Evolutionary conservation across 768 basidiomycete genomes (phyloP), one percentile per base, ranked within the genome.

Genomic region (Boletus sensibilis): DNA sequence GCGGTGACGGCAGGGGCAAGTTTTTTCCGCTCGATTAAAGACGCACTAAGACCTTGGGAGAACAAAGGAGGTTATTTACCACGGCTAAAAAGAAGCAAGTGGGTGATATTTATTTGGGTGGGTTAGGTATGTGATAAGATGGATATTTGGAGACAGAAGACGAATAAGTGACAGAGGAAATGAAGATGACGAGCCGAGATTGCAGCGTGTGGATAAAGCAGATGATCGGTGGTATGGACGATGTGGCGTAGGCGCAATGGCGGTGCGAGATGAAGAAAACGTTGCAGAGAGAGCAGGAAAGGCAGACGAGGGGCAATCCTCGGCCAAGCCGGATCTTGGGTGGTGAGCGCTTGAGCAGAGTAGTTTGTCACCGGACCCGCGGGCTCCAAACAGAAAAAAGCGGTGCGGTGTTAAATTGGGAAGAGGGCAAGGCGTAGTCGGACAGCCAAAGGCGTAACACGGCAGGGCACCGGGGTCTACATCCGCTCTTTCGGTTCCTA

Each of bases 251-350:
- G 60, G 61, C 56, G 68, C 57, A 63, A 67, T 56, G 59, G 64
- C 59, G 58, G 61, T 57, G 53, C 39, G 51, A 65, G 64, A 71
- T 71, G 70, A 72, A 73, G 56, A 66, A 68, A 73, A 71, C 72
- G 70, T 72, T 72, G 64, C 55, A 59, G 25, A 34, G 45, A 50
- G 35, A 25, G 53, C 25, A 37, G 27, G 20, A 42, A 21, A 16
- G 51, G 50, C 29, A 50, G 31, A 56, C 61, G 46, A 63, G 49
- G 66, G 60, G 62, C 54, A 39, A 61, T 41, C 52, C 58, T 69
- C 64, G 62, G 71, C 57, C 43, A 54, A 29, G 25, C 61, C 69
- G 69, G 69, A 72, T 67, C 69, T 71, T 62, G 48, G 3, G 20
- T 21, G 25, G 9, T n/a, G n/a, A n/a, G n/a, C n/a, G n/a, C n/a